Evolutionary conservation across 768 basidiomycete species (phyloP), one percentile per base, ranked within the genome.

Genomic region (Coprinopsis sp.): DNA sequence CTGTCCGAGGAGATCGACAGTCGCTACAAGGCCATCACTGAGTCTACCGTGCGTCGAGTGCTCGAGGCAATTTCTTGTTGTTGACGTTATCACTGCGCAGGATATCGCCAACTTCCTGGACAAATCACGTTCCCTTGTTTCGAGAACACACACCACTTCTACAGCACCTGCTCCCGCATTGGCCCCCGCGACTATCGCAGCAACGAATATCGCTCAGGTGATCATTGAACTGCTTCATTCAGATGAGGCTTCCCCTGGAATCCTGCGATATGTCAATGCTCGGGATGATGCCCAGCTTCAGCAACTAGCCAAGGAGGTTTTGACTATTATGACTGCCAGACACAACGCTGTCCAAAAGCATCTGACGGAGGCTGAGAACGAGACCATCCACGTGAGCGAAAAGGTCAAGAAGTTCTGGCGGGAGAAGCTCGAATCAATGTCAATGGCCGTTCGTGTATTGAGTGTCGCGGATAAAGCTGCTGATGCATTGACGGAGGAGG

Each of bases 121-220:
- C 67, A 84, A 83, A 61, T 89, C 90, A 12, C 80, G 91, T 37
- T 87, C 82, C 1, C 64, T 77, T 12, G 64, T 72, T 46, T 87
- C 87, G 7, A 77, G 71, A 34, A 83, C 85, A 3, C 76, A 81
- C 54, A 83, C 87, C 4, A 84, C 81, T 2, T 87, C 86, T 0
- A 59, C 67, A 11, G 79, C 83, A 1, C 90, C 91, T 1, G 87
- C 90, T 1, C 88, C 89, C 0, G 69, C 78, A 1, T 69, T 93
- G 19, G 72, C 84, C 14, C 90, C 91, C 1, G 89, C 90, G 1
- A 91, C 91, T 3, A 79, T 91, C 51, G 83, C 81, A n/a, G 78
- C 83, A 57, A 64, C 70, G 43, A 62, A 68, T n/a, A 65, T 62
- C 10, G 82, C 79, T 19, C 70, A 71, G 30, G 68, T 73, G 7